Evolutionary conservation across 106 monocot species (phyloP).

Genomic region (Dendrobium nobile): DNA sequence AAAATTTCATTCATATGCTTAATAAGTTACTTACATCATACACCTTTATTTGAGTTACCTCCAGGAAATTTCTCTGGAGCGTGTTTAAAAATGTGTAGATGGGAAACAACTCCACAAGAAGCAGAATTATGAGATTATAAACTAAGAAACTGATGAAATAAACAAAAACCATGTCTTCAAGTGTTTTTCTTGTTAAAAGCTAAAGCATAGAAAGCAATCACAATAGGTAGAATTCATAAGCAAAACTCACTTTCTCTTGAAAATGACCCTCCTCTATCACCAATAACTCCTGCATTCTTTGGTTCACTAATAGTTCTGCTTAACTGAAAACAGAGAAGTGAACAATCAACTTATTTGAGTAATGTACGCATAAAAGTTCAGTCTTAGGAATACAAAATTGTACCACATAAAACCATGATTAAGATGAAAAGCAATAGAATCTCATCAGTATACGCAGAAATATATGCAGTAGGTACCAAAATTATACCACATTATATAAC

Average conservation of each 20-base stretch:
- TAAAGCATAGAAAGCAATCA: neutral
- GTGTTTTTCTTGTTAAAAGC: neutral
- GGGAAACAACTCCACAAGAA: too few relatives aligned
- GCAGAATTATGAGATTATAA: too few relatives aligned
- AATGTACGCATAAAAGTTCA: neutral
- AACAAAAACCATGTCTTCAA: too few relatives aligned
- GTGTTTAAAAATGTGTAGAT: too few relatives aligned
- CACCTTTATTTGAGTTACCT: too few relatives aligned
- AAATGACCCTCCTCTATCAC: constrained; percentile 54
- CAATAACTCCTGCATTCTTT: constrained; percentile 48
- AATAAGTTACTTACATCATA: too few relatives aligned
- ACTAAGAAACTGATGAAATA: too few relatives aligned
- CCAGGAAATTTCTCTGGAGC: too few relatives aligned
- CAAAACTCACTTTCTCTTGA: constrained; percentile 65
- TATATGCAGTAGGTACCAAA: neutral
- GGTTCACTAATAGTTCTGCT: constrained; percentile 48
- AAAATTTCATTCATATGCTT: too few relatives aligned
- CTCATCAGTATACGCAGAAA: neutral
- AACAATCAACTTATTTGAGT: neutral
- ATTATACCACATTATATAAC: neutral
- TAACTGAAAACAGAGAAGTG: constrained; percentile 33
- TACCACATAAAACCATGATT: neutral
- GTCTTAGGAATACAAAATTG: neutral
- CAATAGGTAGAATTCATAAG: neutral
- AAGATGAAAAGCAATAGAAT: neutral